A percentile compares a stretch with the other conserved stretches of the same genome.
Evolutionary conservation across 1,139 yeast genomes (phyloP).

Genomic region (Pichia sp.): DNA sequence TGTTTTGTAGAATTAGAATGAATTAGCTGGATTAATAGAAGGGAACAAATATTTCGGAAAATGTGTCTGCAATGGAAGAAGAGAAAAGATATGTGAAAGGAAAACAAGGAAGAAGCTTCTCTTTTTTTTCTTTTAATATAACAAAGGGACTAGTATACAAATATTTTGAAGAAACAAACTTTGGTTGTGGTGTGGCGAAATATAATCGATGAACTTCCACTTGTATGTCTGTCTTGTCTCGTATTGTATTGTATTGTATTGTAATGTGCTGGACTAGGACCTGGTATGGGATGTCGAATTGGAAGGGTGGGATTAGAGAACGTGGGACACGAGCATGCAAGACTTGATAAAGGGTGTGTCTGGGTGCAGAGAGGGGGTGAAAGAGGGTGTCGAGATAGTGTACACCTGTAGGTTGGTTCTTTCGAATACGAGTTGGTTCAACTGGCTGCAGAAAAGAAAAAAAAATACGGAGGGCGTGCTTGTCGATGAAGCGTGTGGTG

Average conservation of each 20-base stretch:
- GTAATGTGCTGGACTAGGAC: too few relatives aligned
- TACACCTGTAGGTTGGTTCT: too few relatives aligned
- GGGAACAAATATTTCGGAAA: too few relatives aligned
- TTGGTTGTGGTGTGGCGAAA: too few relatives aligned
- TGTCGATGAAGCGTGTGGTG: too few relatives aligned
- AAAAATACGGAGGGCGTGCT: too few relatives aligned
- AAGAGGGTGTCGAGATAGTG: background rate
- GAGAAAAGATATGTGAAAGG: background rate
- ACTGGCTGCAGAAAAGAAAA: too few relatives aligned
- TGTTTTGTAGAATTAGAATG: background rate
- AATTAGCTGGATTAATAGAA: background rate
- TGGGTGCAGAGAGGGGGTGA: background rate
- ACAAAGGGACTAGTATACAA: conserved; percentile 7
- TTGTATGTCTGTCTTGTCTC: too few relatives aligned
- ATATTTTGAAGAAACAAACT: background rate
- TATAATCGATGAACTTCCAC: too few relatives aligned
- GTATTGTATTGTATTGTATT: too few relatives aligned
- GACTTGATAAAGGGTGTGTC: background rate
- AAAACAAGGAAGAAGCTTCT: background rate
- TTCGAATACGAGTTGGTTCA: too few relatives aligned
- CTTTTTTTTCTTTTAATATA: conserved; percentile 1
- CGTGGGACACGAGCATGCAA: background rate
- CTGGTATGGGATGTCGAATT: too few relatives aligned
- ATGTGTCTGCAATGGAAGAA: background rate
- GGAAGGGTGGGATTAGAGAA: background rate